Base-by-base conservation (phyloP, 164 flowering plant species). In the Akebia trifoliata region DNA sequence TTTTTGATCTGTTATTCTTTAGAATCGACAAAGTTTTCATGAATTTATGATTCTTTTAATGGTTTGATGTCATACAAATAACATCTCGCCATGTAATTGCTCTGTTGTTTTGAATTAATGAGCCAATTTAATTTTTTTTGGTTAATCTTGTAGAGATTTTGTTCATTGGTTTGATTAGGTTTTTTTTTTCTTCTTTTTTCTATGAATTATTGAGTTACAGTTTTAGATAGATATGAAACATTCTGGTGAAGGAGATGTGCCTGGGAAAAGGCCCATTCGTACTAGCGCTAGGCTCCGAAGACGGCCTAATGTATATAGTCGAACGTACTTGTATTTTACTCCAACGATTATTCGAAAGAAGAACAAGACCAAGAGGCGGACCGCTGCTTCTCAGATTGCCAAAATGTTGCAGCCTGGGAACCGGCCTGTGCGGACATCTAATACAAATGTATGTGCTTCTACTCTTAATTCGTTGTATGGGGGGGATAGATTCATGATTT, bases 341-440 rank as follows among this genome's bases (percentile, higher is more conserved):
- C 72, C 77, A 2, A 60, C 62, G 0, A 50, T 40, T 31, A 68
- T 69, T 2, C 81, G 74, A 5, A 47, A 67, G 36, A 79, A 77
- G 72, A 75, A 76, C 54, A 83, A 81, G 78, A 72, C 76, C 34
- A 88, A 82, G 72, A 57, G 78, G 0, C 71, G 96, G 64, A 83
- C 86, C 18, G 85, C 92, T 3, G 91, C 96, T 46, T 71, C 81
- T 54, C 90, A 73, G 48, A 81, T 88, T 62, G 96, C 96, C 8
- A 81, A 78, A 74, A 69, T 80, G 78, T 57, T 87, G 67, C 65
- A 69, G 1, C 62, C 81, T 21, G 74, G 77, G 34, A 73, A 65
- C 59, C 78, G 67, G n/a, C 60, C 72, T 12, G 64, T 73, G 37
- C 69, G 72, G 22, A 48, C 61, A 18, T 14, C 71, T n/a, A 71